Conservation (phyloP, 31 red algal species). For the Bonnemaisonia californica region DNA sequence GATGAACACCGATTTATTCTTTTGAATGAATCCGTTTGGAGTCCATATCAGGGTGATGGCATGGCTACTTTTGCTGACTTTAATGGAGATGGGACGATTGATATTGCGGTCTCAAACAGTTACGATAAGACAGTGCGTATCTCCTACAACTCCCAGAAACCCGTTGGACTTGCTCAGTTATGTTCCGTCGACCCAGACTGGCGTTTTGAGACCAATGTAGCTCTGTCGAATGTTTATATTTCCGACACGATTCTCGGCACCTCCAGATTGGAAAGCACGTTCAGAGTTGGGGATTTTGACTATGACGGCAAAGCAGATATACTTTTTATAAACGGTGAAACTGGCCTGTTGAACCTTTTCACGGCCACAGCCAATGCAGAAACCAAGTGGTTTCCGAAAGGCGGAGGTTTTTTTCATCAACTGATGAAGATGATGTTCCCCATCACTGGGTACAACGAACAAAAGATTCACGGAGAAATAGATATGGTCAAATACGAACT, state of each 20-base stretch:
- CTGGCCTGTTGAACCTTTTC: slow-evolving; percentile 48
- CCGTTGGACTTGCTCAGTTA: slow-evolving; percentile 11
- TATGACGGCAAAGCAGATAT: slow-evolving; percentile 61
- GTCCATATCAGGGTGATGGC: slow-evolving; percentile 41
- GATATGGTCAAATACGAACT: slow-evolving; percentile 12
- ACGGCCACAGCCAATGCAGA: slow-evolving; percentile 1
- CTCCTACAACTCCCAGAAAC: slow-evolving; percentile 42
- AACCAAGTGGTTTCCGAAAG: background rate
- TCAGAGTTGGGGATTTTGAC: slow-evolving; percentile 71
- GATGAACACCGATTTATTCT: slow-evolving; percentile 25
- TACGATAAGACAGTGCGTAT: slow-evolving; percentile 28
- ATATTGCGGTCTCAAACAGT: slow-evolving; percentile 61
- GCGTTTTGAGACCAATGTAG: slow-evolving; percentile 42
- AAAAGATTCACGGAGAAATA: background rate
- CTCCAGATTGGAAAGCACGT: slow-evolving; percentile 26
- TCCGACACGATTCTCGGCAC: slow-evolving; percentile 36
- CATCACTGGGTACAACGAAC: slow-evolving; percentile 26
- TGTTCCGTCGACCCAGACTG: slow-evolving; percentile 50
- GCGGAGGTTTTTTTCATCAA: slow-evolving; percentile 21
- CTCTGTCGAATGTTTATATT: slow-evolving; percentile 38
- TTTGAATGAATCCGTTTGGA: slow-evolving; percentile 51
- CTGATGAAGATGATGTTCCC: slow-evolving; percentile 33
- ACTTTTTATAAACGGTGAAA: slow-evolving; percentile 50
- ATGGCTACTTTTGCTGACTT: slow-evolving; percentile 59
- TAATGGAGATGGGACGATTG: slow-evolving; percentile 69